Percentiles rank a stretch among this genome's conserved stretches.
phyloP scores from a whole-genome alignment of 2,329 filamentous ascomycete genomes.

The Arthrobotrys iridis region DNA sequence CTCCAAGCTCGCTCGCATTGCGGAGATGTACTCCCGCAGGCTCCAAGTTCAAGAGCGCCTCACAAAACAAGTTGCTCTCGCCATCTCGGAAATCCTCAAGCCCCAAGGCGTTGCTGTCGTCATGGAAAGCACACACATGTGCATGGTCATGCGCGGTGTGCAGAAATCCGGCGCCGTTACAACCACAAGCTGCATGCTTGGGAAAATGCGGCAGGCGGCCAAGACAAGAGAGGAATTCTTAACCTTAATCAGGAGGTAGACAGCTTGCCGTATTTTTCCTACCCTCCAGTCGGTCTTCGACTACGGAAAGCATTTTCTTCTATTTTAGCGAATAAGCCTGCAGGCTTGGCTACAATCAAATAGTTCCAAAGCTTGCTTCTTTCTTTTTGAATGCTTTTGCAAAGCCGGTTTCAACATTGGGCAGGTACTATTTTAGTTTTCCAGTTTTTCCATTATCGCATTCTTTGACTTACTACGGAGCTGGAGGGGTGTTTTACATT shows the following conservation, averaged over 20 bases:
- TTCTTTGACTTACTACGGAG: slow-evolving; percentile 11
- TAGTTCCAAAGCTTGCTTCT: too few species aligned
- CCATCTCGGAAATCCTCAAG: slow-evolving; percentile 89
- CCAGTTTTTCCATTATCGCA: neutral
- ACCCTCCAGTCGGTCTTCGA: neutral
- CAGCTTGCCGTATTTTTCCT: neutral
- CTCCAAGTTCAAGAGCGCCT: slow-evolving; percentile 96
- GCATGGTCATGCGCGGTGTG: slow-evolving; percentile 99
- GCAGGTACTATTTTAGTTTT: neutral
- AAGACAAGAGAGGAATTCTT: slow-evolving; percentile 97
- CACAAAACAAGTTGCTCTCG: slow-evolving; percentile 94
- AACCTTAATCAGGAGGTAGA: slow-evolving; percentile 69
- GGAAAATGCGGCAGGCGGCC: slow-evolving; percentile 88
- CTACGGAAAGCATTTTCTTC: neutral
- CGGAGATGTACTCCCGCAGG: slow-evolving; percentile 93
- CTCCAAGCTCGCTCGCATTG: slow-evolving; percentile 93
- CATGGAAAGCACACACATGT: slow-evolving; percentile 95
- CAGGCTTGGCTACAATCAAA: too few species aligned
- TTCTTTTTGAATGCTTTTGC: slow-evolving; percentile 15
- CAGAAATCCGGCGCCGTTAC: slow-evolving; percentile 87
- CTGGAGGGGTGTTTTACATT: slow-evolving; percentile 22
- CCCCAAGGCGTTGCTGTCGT: slow-evolving; percentile 96
- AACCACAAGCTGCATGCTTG: slow-evolving; percentile 97
- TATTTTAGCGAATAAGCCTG: neutral
- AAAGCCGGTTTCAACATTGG: slow-evolving; percentile 50